Evolutionary conservation across 1,139 yeast species (phyloP), one percentile per base, ranked within the genome.

Genomic region (Kodamaea sp.): DNA sequence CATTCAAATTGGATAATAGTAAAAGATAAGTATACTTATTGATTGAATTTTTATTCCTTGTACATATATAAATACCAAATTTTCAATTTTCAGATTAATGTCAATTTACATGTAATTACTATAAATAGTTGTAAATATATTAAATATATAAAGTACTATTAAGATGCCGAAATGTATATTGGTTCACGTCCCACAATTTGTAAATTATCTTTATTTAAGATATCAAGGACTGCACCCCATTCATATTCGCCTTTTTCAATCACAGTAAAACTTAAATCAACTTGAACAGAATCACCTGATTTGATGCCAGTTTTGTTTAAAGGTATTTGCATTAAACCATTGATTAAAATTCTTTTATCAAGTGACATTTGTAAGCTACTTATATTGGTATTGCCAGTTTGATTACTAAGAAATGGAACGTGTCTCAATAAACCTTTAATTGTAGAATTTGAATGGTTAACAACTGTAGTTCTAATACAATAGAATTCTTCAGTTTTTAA

Each of bases 171-270:
- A 32, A 69, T 58, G 44, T 54, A 54, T 11, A 68, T 46, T 2
- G 74, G 70, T 35, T 67, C 70, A 35, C 65, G 49, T 10, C 62
- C 59, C 11, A 59, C 56, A 1, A 60, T 45, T 32, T 59, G 57
- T 25, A 40, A 41, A 36, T 27, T 46, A 32, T 49, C 50, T 31
- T 48, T 52, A 31, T 52, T 57, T 15, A 55, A 43, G 24, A 71
- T 73, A 45, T 86, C 95, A 46, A 85, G 68, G 2, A 84, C 61
- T 0, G 80, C 74, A 0, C 89, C 86, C 88, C 95, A 84, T 56
- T 84, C 90, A 54, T 80, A 85, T 40, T 79, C 84, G 2, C 95
- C 96, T 31, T 73, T 70, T 38, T 81, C 85, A 37, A 87, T 62
- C 12, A 84, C 70, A 15, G 80, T 73, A 40, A 82, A 74, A 5